Percentiles rank a stretch among this genome's conserved stretches.
Evolutionary conservation across 2,329 filamentous ascomycete genomes (phyloP).

Genomic region (Pleomassaria siparia): DNA sequence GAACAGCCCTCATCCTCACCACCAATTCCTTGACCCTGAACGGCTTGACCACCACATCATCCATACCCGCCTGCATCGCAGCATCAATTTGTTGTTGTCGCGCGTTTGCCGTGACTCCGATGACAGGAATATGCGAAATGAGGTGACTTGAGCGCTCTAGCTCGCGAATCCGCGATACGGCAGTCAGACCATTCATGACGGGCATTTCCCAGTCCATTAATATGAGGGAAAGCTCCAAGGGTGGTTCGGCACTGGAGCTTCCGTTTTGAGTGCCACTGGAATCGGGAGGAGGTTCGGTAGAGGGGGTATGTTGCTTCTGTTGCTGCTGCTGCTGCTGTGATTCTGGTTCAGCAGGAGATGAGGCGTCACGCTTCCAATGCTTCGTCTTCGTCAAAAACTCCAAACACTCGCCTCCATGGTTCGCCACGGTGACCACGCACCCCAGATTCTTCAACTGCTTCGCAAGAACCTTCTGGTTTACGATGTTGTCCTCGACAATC

Average conservation of each 20-base stretch:
- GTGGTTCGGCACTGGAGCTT: slow-evolving; percentile 9
- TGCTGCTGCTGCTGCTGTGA: background rate
- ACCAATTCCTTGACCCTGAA: slow-evolving; percentile 48
- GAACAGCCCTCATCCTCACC: background rate
- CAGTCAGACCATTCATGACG: slow-evolving; percentile 42
- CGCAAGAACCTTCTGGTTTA: slow-evolving; percentile 46
- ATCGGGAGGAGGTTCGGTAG: background rate
- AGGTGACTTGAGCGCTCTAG: background rate
- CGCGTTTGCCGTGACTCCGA: slow-evolving; percentile 43
- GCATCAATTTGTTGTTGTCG: slow-evolving; percentile 34
- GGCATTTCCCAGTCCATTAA: slow-evolving; percentile 45
- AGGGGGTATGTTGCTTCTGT: background rate
- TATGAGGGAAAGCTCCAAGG: slow-evolving; percentile 22
- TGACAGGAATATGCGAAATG: slow-evolving; percentile 24
- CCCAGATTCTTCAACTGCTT: slow-evolving; percentile 43
- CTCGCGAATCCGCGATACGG: slow-evolving; percentile 33
- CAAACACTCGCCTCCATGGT: slow-evolving; percentile 42
- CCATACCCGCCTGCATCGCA: slow-evolving; percentile 36
- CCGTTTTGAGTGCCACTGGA: background rate
- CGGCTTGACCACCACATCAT: too few species aligned
- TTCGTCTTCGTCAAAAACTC: slow-evolving; percentile 33
- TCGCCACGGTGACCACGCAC: slow-evolving; percentile 41
- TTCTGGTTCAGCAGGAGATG: background rate
- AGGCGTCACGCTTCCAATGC: slow-evolving; percentile 15
- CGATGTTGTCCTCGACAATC: slow-evolving; percentile 43